phyloP scores from a whole-genome alignment of 140 eudicot genomes.

The Bidens hawaiensis region DNA sequence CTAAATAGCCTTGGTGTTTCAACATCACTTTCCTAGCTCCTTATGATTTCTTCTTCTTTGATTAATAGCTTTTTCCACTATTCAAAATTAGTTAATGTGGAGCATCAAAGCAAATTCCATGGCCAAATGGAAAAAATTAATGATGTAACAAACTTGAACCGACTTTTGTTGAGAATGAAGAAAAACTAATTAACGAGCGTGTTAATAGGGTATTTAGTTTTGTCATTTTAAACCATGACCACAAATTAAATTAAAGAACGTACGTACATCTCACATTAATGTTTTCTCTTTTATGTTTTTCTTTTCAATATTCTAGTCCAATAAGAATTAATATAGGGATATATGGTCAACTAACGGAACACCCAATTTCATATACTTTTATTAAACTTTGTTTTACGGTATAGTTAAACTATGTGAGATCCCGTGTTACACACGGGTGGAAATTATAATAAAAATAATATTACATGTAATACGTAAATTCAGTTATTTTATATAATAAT shows the following conservation, averaged over 20 bases:
- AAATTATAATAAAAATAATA: too few relatives aligned
- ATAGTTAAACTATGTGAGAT: too few relatives aligned
- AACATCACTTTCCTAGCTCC: conserved; percentile 7
- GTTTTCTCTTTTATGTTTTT: not conserved
- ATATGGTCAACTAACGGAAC: too few relatives aligned
- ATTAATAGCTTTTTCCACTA: not conserved
- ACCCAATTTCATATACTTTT: too few relatives aligned
- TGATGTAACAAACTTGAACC: conserved; percentile 20
- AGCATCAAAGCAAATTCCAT: not conserved
- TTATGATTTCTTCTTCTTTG: conserved; percentile 8
- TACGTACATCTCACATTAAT: not conserved
- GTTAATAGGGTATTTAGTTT: conserved; percentile 35
- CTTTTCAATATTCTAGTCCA: too few relatives aligned
- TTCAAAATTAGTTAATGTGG: too few relatives aligned
- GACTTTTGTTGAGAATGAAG: conserved; percentile 14
- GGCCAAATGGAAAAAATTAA: not conserved
- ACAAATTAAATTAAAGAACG: too few relatives aligned
- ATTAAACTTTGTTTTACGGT: too few relatives aligned
- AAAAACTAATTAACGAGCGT: conserved; percentile 26
- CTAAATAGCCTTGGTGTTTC: not conserved
- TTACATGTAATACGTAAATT: too few relatives aligned
- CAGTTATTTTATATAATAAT: too few relatives aligned
- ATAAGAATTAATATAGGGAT: too few relatives aligned
- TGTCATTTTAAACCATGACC: conserved; percentile 22
- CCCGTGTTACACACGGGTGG: too few relatives aligned